A percentile compares a stretch with the other conserved stretches of the same genome.
These are phyloP conservation scores for Leccinum arenicola DNA, from an alignment of 768 basidiomycete species.

Conservation along the genomic window DNA sequence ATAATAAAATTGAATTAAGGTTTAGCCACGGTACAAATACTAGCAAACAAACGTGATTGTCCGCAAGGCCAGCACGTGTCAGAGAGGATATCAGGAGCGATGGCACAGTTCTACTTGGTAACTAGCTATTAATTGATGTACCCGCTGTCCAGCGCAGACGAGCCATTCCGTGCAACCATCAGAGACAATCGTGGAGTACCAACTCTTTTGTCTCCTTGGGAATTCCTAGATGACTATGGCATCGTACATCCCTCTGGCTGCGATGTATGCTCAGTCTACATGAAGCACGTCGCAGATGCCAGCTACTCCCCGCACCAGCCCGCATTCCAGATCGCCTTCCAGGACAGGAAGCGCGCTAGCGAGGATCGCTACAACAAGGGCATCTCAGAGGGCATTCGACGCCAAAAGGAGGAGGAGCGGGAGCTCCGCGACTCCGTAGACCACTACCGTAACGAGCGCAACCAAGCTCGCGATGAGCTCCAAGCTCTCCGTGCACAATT, in stretches of 20 bases:
- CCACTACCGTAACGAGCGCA: constrained; percentile 34
- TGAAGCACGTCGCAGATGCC: constrained; percentile 39
- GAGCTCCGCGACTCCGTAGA: constrained; percentile 34
- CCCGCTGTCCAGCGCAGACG: constrained; percentile 32
- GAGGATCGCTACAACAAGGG: constrained; percentile 41
- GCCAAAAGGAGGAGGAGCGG: constrained; percentile 38
- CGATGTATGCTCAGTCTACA: constrained; percentile 37
- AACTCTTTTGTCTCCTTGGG: constrained; percentile 37
- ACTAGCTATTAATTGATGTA: constrained; percentile 19
- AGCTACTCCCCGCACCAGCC: constrained; percentile 36
- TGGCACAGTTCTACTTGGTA: background rate
- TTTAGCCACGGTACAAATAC: constrained; percentile 32
- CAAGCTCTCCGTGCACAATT: constrained; percentile 33
- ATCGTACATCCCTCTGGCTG: constrained; percentile 41
- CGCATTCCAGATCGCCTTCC: constrained; percentile 40
- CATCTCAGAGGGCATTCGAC: constrained; percentile 38
- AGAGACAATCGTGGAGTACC: constrained; percentile 33
- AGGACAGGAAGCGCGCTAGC: constrained; percentile 37
- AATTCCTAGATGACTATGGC: constrained; percentile 39
- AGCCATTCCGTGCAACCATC: constrained; percentile 26
- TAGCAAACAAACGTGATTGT: constrained; percentile 17
- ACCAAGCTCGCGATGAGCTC: constrained; percentile 34
- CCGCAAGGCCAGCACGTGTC: constrained; percentile 32
- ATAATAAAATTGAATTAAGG: constrained; percentile 17
- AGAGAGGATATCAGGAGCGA: constrained; percentile 27